These are phyloP conservation scores for Carex myosuroides DNA, from an alignment of 176 grass and related monocot genomes.

Conservation along the genomic window DNA sequence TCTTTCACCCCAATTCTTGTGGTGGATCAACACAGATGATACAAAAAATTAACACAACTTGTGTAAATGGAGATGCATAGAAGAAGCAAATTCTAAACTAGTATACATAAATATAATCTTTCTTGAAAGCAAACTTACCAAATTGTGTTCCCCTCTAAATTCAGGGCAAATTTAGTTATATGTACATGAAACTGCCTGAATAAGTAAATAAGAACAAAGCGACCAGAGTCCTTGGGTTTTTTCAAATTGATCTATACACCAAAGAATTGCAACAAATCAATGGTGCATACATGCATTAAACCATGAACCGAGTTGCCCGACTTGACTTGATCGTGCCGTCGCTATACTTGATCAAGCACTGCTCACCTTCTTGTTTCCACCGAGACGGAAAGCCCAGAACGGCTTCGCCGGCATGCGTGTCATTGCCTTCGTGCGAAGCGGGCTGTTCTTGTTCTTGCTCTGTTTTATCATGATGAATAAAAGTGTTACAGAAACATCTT, in stretches of 20 bases:
- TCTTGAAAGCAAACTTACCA: conserved; percentile 14
- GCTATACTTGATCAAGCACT: conserved; percentile 32
- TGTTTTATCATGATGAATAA: conserved; percentile 30
- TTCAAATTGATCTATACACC: background rate
- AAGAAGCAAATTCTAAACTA: conserved; percentile 19
- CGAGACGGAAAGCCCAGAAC: conserved; percentile 26
- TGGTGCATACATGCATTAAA: background rate
- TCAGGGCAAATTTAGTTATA: conserved; percentile 24
- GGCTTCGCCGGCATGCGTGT: conserved; percentile 44
- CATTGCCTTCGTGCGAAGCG: conserved; percentile 63
- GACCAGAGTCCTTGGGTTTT: background rate
- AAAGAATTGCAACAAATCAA: background rate
- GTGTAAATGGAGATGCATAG: background rate
- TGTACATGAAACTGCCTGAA: conserved; percentile 12
- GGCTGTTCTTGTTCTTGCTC: conserved; percentile 68
- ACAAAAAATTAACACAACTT: background rate
- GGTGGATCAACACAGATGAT: background rate
- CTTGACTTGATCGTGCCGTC: background rate
- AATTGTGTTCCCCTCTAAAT: background rate
- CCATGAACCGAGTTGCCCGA: background rate
- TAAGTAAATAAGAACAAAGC: conserved; percentile 23
- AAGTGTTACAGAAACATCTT: background rate
- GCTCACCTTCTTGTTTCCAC: conserved; percentile 42
- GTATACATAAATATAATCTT: conserved; percentile 7
- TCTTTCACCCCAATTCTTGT: too few species aligned